Conservation (phyloP, 257 asterid species). For the Petunia axillaris region DNA sequence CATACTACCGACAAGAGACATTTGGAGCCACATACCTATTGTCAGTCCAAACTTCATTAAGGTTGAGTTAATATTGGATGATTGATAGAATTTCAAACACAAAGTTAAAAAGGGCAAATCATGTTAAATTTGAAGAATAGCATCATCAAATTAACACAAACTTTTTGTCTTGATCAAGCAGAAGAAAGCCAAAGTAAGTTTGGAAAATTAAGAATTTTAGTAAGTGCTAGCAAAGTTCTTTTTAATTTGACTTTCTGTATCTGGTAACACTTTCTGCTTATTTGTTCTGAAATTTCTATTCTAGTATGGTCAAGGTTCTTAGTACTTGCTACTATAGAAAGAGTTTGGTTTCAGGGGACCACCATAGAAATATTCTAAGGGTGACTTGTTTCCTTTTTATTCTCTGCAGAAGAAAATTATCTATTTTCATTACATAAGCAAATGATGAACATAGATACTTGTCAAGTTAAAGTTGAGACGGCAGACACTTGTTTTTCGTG, state of each 20-base stretch:
- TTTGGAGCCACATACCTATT: background rate
- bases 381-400: slow-evolving; percentile 14
- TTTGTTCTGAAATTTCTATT: slow-evolving; percentile 6
- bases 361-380: background rate
- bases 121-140: background rate
- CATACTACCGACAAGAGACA: background rate
- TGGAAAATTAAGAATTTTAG: background rate
- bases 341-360: background rate
- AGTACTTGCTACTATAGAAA: too few species aligned
- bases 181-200: background rate
- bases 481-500: background rate
- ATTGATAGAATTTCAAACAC: background rate
- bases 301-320: background rate
- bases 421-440: background rate
- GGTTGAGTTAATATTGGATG: too few species aligned
- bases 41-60: too few species aligned
- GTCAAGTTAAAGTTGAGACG: background rate
- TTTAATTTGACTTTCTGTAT: background rate
- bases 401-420: background rate
- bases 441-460: background rate
- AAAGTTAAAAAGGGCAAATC: too few species aligned
- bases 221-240: background rate
- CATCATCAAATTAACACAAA: background rate
- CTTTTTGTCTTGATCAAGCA: background rate
- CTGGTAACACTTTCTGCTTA: background rate